phyloP scores from a whole-genome alignment of 257 asterid species.

The Ligustrum vulgare region DNA sequence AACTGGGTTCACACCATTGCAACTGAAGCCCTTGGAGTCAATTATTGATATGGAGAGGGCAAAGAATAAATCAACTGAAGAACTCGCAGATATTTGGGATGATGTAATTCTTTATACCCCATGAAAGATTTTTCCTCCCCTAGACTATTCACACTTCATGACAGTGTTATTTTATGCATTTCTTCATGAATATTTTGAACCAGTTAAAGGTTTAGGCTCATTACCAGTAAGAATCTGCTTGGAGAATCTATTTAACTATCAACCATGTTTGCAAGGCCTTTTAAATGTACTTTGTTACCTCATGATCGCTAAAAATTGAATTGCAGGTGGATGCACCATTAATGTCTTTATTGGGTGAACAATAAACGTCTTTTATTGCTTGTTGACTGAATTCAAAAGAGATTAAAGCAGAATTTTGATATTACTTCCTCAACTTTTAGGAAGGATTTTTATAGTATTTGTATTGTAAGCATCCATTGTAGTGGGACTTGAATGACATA shows the following conservation, averaged over 20 bases:
- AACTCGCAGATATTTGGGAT: conserved; percentile 86
- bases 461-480: conserved; percentile 14
- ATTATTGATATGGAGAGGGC: conserved; percentile 77
- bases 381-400: neutral
- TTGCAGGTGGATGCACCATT: neutral
- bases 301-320: neutral
- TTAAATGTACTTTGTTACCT: neutral
- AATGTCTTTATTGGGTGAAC: neutral
- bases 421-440: neutral
- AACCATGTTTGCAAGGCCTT: neutral
- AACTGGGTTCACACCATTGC: conserved; percentile 72
- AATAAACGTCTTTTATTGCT: no score
- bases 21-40: conserved; percentile 65
- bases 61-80: conserved; percentile 65
- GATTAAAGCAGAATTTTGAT: neutral
- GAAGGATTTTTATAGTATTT: neutral
- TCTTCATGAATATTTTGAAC: neutral
- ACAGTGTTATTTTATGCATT: neutral
- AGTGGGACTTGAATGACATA: neutral
- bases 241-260: neutral
- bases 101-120: conserved; percentile 52
- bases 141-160: conserved; percentile 1
- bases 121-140: neutral
- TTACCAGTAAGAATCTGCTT: neutral
- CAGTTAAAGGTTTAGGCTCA: neutral